Evolutionary conservation across 192 early-diverging fungal genomes (phyloP), one percentile per base, ranked within the genome.

Genomic region (Entomortierella lignicola): DNA sequence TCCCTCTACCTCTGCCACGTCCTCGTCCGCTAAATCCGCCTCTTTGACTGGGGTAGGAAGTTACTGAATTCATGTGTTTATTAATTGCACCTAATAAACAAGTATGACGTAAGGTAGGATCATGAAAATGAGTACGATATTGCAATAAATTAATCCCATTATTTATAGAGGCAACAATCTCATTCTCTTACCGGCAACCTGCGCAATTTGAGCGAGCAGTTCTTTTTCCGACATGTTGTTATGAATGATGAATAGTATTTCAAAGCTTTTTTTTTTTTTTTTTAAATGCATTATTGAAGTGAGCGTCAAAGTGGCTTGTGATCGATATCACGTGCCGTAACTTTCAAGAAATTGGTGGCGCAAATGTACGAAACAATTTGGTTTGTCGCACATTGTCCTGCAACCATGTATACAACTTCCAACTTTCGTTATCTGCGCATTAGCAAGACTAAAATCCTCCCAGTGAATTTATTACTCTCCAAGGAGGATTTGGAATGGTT

Each of bases 401-500:
- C n/a, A n/a, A 52, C 6, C 23, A 79, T 79, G 75, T 79, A 60
- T 51, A 55, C 61, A 12, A 79, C 61, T 30, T 52, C 47, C 51
- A 79, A 79, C 43, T 79, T 70, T 60, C 67, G 66, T 15, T 79
- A 60, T 29, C 41, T 79, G 18, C 75, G 75, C 31, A 61, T 79
- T 34, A 70, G 52, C 58, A 79, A 79, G 43, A 60, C 55, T 2
- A 69, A 30, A n/a, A 67, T 70, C 21, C 39, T 79, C 11, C 65
- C 67, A 18, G 37, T 79, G 26, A 79, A 79, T 57, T 52, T 79
- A 2, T 29, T 70, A 3, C 75, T 79, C 25, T 39, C 75, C 37
- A 69, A 79, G 26, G 75, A 79, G 15, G 75, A 79, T 41, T 43
- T 79, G 11, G 57, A 59, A 2, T 79, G 75, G 75, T 79, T 79